Conservation (phyloP, 192 early-diverging fungal genomes). For the Rhizoclosmatium globosum region DNA sequence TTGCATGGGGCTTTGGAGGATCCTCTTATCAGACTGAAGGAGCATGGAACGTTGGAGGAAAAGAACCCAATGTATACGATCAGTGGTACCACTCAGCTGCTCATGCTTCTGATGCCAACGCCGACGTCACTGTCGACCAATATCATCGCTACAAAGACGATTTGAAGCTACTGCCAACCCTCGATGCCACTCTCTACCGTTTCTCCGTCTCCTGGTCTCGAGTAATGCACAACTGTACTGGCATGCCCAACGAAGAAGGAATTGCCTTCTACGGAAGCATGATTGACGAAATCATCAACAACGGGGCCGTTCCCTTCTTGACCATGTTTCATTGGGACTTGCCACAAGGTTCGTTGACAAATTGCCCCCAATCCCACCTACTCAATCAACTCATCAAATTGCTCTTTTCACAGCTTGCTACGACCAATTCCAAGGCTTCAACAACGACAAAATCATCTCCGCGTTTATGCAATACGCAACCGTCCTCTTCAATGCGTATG, state of each 20-base stretch:
- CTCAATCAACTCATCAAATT: neutral
- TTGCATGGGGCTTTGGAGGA: constrained; percentile 26
- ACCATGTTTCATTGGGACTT: constrained; percentile 50
- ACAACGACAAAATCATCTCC: constrained; percentile 31
- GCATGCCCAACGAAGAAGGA: constrained; percentile 28
- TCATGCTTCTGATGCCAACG: neutral
- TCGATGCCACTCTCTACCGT: constrained; percentile 45
- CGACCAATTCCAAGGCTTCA: constrained; percentile 36
- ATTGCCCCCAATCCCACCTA: neutral
- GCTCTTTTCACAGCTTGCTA: constrained; percentile 22
- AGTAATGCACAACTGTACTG: constrained; percentile 42
- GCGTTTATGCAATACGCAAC: constrained; percentile 42
- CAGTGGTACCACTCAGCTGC: neutral
- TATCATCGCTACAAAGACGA: constrained; percentile 39
- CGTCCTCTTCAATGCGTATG: constrained; percentile 35
- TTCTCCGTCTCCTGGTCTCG: constrained; percentile 50
- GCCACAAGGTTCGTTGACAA: neutral
- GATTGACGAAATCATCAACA: constrained; percentile 42
- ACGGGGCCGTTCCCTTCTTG: constrained; percentile 44
- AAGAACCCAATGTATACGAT: constrained; percentile 21
- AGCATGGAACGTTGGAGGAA: constrained; percentile 53
- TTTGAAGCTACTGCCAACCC: constrained; percentile 27
- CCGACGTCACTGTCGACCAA: constrained; percentile 33
- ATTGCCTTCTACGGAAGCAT: constrained; percentile 41
- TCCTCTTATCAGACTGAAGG: constrained; percentile 60